Evolutionary conservation across 352 stramenopile genomes (phyloP).

Genomic region (Phytophthora crassamura): DNA sequence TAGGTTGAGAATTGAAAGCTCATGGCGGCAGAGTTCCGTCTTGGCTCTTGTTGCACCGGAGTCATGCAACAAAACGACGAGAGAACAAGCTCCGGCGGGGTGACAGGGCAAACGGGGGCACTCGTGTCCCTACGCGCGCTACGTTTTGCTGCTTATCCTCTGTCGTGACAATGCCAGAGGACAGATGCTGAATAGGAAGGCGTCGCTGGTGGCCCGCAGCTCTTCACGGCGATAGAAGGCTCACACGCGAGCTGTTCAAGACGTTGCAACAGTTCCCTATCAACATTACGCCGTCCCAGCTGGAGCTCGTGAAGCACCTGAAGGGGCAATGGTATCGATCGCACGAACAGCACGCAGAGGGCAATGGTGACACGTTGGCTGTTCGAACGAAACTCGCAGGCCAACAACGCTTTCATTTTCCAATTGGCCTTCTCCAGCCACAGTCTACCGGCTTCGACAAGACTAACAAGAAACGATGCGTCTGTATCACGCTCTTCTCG

Average conservation of each 20-base stretch:
- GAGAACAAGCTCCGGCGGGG: neutral
- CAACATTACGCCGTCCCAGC: slow-evolving; percentile 26
- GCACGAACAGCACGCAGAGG: slow-evolving; percentile 19
- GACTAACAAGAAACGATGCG: slow-evolving; percentile 26
- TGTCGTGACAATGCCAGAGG: slow-evolving; percentile 22
- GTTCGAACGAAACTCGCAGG: slow-evolving; percentile 17
- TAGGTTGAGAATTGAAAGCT: slow-evolving; percentile 12
- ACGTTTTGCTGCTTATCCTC: slow-evolving; percentile 1
- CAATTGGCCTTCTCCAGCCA: slow-evolving; percentile 29
- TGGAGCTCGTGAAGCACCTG: slow-evolving; percentile 17
- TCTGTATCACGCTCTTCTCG: slow-evolving; percentile 29
- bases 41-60: slow-evolving; percentile 3
- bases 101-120: slow-evolving; percentile 1
- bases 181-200: slow-evolving; percentile 27
- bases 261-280: slow-evolving; percentile 17
- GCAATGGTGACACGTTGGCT: slow-evolving; percentile 9
- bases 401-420: slow-evolving; percentile 18
- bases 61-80: slow-evolving; percentile 21
- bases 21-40: slow-evolving; percentile 8
- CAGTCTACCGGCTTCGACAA: slow-evolving; percentile 19
- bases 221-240: slow-evolving; percentile 6
- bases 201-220: slow-evolving; percentile 4
- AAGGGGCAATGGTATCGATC: slow-evolving; percentile 8
- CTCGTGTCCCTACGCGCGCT: slow-evolving; percentile 16
- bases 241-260: slow-evolving; percentile 4